phyloP scores from a whole-genome alignment of 352 stramenopile species.

The Phytopythium montanum region DNA sequence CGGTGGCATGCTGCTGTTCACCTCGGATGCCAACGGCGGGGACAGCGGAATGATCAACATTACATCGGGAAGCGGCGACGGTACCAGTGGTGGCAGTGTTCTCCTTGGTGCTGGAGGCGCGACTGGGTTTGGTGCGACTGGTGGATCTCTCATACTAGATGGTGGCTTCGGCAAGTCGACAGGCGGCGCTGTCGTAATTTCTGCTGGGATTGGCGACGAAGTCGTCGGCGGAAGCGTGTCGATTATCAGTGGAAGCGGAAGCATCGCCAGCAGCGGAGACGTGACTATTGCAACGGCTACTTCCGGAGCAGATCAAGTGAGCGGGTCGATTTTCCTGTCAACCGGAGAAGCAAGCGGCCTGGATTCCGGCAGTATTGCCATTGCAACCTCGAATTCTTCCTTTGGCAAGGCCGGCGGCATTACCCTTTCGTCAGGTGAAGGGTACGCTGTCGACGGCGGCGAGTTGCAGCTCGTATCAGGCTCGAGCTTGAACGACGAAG shows the following conservation, averaged over 20 bases:
- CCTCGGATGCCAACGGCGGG: constrained; percentile 12
- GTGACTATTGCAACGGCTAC: constrained; percentile 20
- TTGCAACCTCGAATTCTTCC: constrained; percentile 16
- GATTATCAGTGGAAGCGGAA: constrained; percentile 18
- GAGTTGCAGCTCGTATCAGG: constrained; percentile 25
- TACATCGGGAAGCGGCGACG: constrained; percentile 13
- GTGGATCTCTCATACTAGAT: constrained; percentile 15
- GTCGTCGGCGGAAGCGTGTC: constrained; percentile 16
- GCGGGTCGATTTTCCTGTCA: constrained; percentile 22
- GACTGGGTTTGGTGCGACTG: constrained; percentile 13
- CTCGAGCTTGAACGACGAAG: constrained; percentile 18
- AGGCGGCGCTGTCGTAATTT: constrained; percentile 19
- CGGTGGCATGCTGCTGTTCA: constrained; percentile 14
- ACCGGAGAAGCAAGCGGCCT: constrained; percentile 17
- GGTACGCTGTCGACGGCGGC: constrained; percentile 16
- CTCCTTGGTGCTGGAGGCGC: constrained; percentile 16
- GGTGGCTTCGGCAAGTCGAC: constrained; percentile 18
- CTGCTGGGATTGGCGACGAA: constrained; percentile 16
- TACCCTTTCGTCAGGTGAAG: constrained; percentile 18
- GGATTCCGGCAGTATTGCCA: constrained; percentile 19
- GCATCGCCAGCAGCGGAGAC: constrained; percentile 19
- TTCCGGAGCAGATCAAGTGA: constrained; percentile 14
- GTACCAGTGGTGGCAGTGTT: constrained; percentile 16
- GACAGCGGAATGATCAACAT: constrained; percentile 23
- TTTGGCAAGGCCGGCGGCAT: constrained; percentile 21